These are phyloP conservation scores for Cutaneotrichosporon sp. DNA, from an alignment of 1,284 basidiomycete genomes.

Conservation along the genomic window DNA sequence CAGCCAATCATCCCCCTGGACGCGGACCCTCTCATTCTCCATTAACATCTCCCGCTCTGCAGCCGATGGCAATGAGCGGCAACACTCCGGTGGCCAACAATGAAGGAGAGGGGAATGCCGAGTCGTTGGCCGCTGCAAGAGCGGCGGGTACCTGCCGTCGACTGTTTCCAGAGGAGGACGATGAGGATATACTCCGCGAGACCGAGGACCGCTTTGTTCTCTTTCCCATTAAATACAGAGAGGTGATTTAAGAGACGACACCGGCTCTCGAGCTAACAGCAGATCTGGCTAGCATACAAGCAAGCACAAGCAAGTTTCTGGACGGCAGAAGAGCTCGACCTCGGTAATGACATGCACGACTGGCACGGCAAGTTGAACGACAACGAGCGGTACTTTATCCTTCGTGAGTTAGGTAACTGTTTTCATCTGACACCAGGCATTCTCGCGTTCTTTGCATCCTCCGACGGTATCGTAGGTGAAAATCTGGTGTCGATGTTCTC, in stretches of 20 bases:
- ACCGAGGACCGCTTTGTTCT: slow-evolving; percentile 67
- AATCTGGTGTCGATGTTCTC: slow-evolving; percentile 91
- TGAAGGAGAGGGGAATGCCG: too few relatives aligned
- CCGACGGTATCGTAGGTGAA: slow-evolving; percentile 92
- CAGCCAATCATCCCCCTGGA: too few relatives aligned
- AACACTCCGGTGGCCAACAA: too few relatives aligned
- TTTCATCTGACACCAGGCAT: slow-evolving; percentile 48
- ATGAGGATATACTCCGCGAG: slow-evolving; percentile 78
- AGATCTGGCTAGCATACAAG: slow-evolving; percentile 96
- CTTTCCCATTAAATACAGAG: slow-evolving; percentile 90
- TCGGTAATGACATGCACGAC: slow-evolving; percentile 80
- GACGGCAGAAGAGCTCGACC: slow-evolving; percentile 95
- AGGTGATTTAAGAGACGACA: slow-evolving; percentile 41
- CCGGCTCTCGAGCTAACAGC: slow-evolving; percentile 5
- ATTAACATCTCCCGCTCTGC: too few relatives aligned
- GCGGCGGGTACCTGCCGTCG: neutral
- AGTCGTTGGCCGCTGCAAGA: neutral
- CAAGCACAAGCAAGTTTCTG: slow-evolving; percentile 60
- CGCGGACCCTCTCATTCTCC: too few relatives aligned
- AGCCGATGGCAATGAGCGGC: too few relatives aligned
- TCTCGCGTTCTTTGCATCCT: slow-evolving; percentile 92
- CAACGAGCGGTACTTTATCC: slow-evolving; percentile 88
- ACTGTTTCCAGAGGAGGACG: slow-evolving; percentile 46
- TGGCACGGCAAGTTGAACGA: slow-evolving; percentile 85
- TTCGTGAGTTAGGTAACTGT: slow-evolving; percentile 53